Conservation (phyloP, 2,329 filamentous ascomycete genomes). For the Cercospora zeina region DNA sequence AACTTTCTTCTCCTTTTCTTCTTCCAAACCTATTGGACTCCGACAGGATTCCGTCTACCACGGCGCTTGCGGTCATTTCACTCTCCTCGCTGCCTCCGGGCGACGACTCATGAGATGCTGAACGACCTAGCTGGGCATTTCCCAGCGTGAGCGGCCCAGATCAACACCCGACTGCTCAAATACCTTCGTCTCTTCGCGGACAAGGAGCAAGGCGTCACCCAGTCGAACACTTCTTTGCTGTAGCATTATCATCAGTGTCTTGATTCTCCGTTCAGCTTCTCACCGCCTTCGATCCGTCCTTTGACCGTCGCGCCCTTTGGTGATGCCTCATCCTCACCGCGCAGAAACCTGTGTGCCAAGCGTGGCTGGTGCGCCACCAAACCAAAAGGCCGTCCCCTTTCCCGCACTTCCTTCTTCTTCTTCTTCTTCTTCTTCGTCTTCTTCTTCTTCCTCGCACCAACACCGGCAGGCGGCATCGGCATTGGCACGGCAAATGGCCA, state of each 20-base stretch:
- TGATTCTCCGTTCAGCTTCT: neutral
- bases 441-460: neutral
- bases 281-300: neutral
- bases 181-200: neutral
- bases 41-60: no score
- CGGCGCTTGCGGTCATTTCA: neutral
- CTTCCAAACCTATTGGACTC: no score
- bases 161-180: neutral
- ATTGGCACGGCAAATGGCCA: neutral
- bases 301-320: neutral
- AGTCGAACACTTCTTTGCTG: neutral
- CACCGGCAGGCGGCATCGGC: neutral
- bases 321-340: neutral
- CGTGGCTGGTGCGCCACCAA: neutral
- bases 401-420: neutral
- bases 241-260: neutral
- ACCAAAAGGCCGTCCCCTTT: neutral
- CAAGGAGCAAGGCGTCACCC: neutral
- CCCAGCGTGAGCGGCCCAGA: constrained; percentile 1
- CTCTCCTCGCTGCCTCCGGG: neutral
- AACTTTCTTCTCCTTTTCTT: neutral
- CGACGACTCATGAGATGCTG: neutral
- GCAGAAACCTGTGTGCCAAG: neutral
- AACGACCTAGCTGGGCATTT: neutral
- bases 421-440: neutral